A percentile compares a stretch with the other conserved stretches of the same genome.
These are phyloP conservation scores for Blastomyces gilchristii DNA, from an alignment of 2,329 filamentous ascomycete species.

Conservation along the genomic window DNA sequence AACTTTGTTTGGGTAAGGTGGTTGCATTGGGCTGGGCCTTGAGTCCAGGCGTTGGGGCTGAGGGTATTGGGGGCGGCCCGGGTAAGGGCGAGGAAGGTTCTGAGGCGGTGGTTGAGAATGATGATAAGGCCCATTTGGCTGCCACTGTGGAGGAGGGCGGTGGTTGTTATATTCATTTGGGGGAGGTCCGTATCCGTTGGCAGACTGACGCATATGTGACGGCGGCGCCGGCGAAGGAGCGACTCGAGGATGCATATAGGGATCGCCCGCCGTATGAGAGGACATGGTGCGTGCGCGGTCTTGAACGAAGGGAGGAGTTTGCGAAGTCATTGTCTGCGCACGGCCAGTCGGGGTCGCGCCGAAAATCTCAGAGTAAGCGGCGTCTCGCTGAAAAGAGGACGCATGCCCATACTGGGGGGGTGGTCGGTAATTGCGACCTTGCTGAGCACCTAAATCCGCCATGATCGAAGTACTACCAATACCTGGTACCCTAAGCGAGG, in stretches of 20 bases:
- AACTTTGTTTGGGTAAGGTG: conserved; percentile 48
- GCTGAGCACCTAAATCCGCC: conserved; percentile 56
- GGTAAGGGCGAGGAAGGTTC: conserved; percentile 51
- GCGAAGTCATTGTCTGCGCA: conserved; percentile 90
- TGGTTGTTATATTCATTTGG: conserved; percentile 31
- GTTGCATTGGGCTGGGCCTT: conserved; percentile 41
- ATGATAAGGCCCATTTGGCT: conserved; percentile 27
- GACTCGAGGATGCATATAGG: conserved; percentile 32
- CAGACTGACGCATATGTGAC: conserved; percentile 34
- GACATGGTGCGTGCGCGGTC: conserved; percentile 75
- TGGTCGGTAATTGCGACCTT: conserved; percentile 50
- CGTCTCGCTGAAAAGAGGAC: conserved; percentile 65
- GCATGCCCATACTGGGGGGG: conserved; percentile 44
- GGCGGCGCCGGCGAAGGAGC: conserved; percentile 28
- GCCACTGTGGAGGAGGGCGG: conserved; percentile 21
- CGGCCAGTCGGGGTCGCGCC: conserved; percentile 75
- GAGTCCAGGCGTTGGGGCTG: conserved; percentile 61
- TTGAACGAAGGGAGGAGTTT: conserved; percentile 50
- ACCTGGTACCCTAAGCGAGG: not conserved
- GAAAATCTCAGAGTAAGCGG: conserved; percentile 93
- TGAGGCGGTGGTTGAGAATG: conserved; percentile 45
- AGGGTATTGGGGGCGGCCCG: conserved; percentile 60
- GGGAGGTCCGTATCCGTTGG: conserved; percentile 35
- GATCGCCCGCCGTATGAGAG: conserved; percentile 39
- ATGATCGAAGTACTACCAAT: conserved; percentile 28